Evolutionary conservation across 2,329 filamentous ascomycete genomes (phyloP), one percentile per base, ranked within the genome.

Genomic region (Neoarthrinium moseri): DNA sequence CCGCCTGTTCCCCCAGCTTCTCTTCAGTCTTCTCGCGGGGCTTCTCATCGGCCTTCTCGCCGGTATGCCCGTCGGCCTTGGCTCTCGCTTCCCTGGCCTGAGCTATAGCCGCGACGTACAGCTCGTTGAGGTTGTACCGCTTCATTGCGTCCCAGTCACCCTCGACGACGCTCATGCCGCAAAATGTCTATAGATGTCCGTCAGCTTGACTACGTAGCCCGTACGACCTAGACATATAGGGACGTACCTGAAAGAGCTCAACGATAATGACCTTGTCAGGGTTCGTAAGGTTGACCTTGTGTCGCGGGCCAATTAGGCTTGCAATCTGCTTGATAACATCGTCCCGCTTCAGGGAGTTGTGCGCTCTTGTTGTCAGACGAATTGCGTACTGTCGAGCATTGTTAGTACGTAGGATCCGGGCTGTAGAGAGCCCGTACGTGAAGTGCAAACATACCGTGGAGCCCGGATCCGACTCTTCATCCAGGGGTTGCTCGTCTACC

Each of bases 311-410:
- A 50, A 91, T 79, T 23, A 84, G 68, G 30, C 73, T 70, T 4
- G 87, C 89, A 51, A 92, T 77, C 51, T 78, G 80, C 57, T 85
- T 81, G 64, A 94, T 92, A 39, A 92, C 74, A 15, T 72, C 72
- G 52, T 84, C 80, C 48, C 87, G 79, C 55, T 80, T 85, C 50
- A 92, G 73, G 4, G 75, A 74, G 54, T 74, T 84, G 66, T 91
- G 84, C 58, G 87, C 89, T 45, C 89, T 83, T 50, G 89, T 81
- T 12, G 81, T 86, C n/a, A 86, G 81, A 35, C 89, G 82, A 55
- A 95, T 91, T n/a, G 88, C 89, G 66, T 90, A 94, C 88, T 92
- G 41, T 48, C 33, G 4, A n/a, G n/a, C n/a, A n/a, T n/a, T n/a
- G n/a, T n/a, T n/a, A n/a, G n/a, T n/a, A n/a, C n/a, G n/a, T n/a